A percentile compares a stretch with the other conserved stretches of the same genome.
These are phyloP conservation scores for Suillus luteus DNA, from an alignment of 768 basidiomycete species.

Conservation along the genomic window DNA sequence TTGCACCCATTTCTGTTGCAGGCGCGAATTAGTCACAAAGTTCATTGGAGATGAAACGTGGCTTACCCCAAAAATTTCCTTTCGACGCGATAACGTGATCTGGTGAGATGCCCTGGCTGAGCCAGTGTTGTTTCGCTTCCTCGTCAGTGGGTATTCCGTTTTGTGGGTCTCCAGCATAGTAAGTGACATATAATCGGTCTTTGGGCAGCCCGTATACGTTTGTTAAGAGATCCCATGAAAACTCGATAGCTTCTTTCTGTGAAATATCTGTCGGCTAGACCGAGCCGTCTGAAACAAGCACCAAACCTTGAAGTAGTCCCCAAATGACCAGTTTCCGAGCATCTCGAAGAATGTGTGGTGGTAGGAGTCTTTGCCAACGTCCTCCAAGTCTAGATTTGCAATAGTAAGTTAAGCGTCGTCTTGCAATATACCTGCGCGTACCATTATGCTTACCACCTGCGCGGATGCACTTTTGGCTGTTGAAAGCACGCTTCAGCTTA, in stretches of 20 bases:
- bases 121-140: conserved; percentile 87
- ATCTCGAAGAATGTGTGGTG: conserved; percentile 99
- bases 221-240: conserved; percentile 95
- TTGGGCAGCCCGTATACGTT: conserved; percentile 84
- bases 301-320: conserved; percentile 96
- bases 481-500: conserved; percentile 91
- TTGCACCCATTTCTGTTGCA: conserved; percentile 92
- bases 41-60: conserved; percentile 23
- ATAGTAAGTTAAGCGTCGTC: conserved; percentile 9
- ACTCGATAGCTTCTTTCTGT: conserved; percentile 89
- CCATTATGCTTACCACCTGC: conserved; percentile 99
- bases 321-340: conserved; percentile 99
- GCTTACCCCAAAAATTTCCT: conserved; percentile 97
- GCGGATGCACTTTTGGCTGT: conserved; percentile 97
- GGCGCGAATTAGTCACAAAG: conserved; percentile 12
- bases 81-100: conserved; percentile 93
- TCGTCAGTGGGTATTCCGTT: conserved; percentile 84
- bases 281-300: neutral
- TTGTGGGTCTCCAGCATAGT: conserved; percentile 93
- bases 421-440: conserved; percentile 31
- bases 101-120: conserved; percentile 84
- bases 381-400: conserved; percentile 77
- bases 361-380: conserved; percentile 98
- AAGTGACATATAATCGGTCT: conserved; percentile 94
- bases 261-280: conserved; percentile 13